phyloP scores from a whole-genome alignment of 139 green algal species.

The Mesotaenium endlicherianum region DNA sequence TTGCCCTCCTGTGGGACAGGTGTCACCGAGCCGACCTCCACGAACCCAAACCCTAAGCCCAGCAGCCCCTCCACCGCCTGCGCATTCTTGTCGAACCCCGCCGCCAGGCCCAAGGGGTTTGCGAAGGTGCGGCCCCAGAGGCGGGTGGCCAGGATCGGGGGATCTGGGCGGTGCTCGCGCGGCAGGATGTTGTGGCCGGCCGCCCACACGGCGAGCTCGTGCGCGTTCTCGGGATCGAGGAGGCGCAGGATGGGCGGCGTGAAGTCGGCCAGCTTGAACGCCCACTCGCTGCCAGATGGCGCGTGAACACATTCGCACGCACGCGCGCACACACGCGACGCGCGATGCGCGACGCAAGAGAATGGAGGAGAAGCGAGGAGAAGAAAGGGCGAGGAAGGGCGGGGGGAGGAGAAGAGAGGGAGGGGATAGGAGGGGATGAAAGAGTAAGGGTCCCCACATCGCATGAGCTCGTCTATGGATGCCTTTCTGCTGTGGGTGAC shows the following conservation, averaged over 20 bases:
- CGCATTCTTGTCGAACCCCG: conserved; percentile 96
- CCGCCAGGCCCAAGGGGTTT: conserved; percentile 93
- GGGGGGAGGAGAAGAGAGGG: background rate
- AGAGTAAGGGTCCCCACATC: background rate
- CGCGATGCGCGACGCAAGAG: background rate
- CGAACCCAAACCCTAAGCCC: conserved; percentile 88
- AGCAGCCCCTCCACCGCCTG: conserved; percentile 76
- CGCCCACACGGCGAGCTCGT: conserved; percentile 20
- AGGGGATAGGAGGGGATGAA: background rate
- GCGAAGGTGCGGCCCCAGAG: conserved; percentile 74
- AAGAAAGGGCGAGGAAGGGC: background rate
- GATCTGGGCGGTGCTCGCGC: conserved; percentile 48
- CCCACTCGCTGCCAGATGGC: conserved; percentile 19
- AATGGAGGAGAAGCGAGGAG: background rate
- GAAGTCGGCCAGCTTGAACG: conserved; percentile 19
- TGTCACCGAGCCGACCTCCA: conserved; percentile 78
- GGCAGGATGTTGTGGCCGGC: conserved; percentile 21
- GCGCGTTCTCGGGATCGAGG: conserved; percentile 34
- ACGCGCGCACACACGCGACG: background rate
- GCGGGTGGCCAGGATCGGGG: conserved; percentile 65
- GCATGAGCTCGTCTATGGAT: background rate
- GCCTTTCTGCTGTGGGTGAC: too few relatives aligned
- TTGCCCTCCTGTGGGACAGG: conserved; percentile 92
- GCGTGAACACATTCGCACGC: too few relatives aligned
- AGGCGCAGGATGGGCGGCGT: conserved; percentile 33